phyloP scores from a whole-genome alignment of 2,329 filamentous ascomycete genomes.

The Plenodomus biglobosus region DNA sequence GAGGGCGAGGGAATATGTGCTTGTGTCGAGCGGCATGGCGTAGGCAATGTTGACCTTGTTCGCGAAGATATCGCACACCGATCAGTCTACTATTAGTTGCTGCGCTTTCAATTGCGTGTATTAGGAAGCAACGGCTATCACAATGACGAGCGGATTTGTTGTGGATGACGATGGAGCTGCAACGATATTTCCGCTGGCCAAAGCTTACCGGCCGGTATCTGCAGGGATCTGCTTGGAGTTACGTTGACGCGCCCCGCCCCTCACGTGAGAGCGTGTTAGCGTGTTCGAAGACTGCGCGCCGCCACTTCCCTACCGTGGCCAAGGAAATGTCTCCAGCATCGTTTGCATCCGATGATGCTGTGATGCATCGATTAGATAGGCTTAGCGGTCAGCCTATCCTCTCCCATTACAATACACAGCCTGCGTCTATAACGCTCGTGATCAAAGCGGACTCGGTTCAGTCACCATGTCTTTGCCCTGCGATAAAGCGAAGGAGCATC shows the following conservation, averaged over 20 bases:
- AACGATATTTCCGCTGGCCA: slow-evolving; percentile 10
- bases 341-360: neutral
- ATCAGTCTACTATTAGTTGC: neutral
- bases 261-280: slow-evolving; percentile 34
- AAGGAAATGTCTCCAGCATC: neutral
- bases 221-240: slow-evolving; percentile 2
- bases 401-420: neutral
- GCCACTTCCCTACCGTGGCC: neutral
- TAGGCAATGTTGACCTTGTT: neutral
- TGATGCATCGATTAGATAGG: neutral
- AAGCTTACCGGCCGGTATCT: slow-evolving; percentile 1
- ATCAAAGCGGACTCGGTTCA: no score
- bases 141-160: slow-evolving; percentile 4
- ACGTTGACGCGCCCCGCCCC: slow-evolving; percentile 23
- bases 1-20: slow-evolving; percentile 83
- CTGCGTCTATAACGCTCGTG: no score
- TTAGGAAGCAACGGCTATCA: neutral
- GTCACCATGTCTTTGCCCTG: slow-evolving; percentile 20
- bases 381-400: no score
- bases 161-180: slow-evolving; percentile 4
- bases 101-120: neutral
- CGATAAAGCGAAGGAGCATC: slow-evolving; percentile 15
- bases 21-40: slow-evolving; percentile 89
- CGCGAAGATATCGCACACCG: neutral
- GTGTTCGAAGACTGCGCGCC: slow-evolving; percentile 6